phyloP scores from a whole-genome alignment of 768 basidiomycete genomes.

The Lentinus tigrinus region DNA sequence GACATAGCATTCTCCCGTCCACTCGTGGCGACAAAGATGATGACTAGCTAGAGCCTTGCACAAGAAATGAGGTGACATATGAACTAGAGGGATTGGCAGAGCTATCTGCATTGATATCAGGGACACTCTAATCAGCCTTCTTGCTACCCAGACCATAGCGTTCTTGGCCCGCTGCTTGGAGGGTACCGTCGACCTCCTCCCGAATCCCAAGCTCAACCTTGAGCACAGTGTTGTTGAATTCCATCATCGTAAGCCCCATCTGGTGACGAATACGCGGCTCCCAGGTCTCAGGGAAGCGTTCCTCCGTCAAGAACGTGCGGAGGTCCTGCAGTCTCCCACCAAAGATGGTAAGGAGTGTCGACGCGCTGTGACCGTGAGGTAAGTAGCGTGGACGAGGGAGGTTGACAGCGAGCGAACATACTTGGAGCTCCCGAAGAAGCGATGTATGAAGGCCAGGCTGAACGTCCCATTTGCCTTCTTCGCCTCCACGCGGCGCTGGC shows the following conservation, averaged over 20 bases:
- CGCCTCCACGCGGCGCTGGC: constrained; percentile 65
- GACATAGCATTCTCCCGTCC: too few species aligned
- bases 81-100: too few species aligned
- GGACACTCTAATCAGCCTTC: neutral
- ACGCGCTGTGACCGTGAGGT: constrained; percentile 41
- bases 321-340: constrained; percentile 62
- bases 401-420: constrained; percentile 32
- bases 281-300: constrained; percentile 71
- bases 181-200: constrained; percentile 24
- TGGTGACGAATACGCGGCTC: constrained; percentile 56
- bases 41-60: too few species aligned
- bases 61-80: too few species aligned
- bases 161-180: constrained; percentile 2
- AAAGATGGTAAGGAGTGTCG: constrained; percentile 64
- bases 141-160: neutral
- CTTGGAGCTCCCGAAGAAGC: constrained; percentile 68
- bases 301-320: constrained; percentile 55
- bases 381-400: neutral
- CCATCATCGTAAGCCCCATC: constrained; percentile 57
- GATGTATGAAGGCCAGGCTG: constrained; percentile 50
- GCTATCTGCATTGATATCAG: too few species aligned
- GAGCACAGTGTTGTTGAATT: constrained; percentile 45
- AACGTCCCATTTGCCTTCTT: constrained; percentile 55
- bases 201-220: constrained; percentile 31
- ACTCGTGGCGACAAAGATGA: too few species aligned